These are phyloP conservation scores for Chytriomyces sp. DNA, from an alignment of 192 early-diverging fungal genomes.

Conservation along the genomic window DNA sequence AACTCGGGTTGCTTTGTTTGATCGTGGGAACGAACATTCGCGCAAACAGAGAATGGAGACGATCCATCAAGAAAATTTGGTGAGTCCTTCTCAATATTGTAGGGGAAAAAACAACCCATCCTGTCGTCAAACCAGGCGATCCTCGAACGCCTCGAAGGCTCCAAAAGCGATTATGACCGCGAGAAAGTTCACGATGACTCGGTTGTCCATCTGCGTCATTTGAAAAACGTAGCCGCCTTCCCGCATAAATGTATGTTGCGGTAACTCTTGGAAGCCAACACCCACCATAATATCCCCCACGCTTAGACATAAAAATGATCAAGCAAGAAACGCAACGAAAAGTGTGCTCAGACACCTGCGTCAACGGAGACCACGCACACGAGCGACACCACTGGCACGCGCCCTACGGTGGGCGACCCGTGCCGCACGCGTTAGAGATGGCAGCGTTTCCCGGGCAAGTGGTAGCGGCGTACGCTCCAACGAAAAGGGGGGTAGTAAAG, in stretches of 20 bases:
- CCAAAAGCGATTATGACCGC: slow-evolving; percentile 7
- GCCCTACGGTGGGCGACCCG: background rate
- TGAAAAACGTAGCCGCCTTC: background rate
- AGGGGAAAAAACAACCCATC: background rate
- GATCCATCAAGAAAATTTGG: slow-evolving; percentile 16
- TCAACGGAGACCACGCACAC: background rate
- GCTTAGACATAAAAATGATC: background rate
- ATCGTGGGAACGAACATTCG: background rate
- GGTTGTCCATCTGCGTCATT: background rate
- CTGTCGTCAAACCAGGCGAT: background rate
- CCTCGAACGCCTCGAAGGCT: background rate
- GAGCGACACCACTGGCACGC: slow-evolving; percentile 13
- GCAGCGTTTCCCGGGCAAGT: background rate
- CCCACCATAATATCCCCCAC: background rate
- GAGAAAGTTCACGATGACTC: background rate
- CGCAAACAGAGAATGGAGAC: background rate
- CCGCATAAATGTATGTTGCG: background rate
- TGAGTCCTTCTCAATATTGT: background rate
- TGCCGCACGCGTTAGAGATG: slow-evolving; percentile 6
- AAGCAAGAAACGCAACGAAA: slow-evolving; percentile 3
- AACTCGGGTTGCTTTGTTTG: background rate
- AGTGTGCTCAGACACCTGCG: background rate
- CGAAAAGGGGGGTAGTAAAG: background rate
- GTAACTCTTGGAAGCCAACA: background rate
- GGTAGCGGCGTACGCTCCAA: background rate